Conservation (phyloP, 352 stramenopile genomes). For the Phytophthora lateralis region DNA sequence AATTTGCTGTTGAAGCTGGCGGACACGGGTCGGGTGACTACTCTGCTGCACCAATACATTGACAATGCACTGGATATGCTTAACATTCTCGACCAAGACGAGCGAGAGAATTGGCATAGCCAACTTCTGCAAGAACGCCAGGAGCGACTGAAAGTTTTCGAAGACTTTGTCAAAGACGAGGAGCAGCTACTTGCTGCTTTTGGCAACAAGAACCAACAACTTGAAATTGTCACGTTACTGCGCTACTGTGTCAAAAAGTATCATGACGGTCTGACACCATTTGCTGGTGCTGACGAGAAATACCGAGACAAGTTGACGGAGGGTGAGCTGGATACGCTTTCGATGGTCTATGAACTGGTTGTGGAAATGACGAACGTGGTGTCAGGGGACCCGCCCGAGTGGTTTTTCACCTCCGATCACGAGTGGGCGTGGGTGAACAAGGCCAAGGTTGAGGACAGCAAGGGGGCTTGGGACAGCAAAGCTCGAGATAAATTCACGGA, state of each 20-base stretch:
- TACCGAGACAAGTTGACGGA: slow-evolving; percentile 32
- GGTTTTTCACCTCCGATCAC: slow-evolving; percentile 39
- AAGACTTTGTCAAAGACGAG: slow-evolving; percentile 18
- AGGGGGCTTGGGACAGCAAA: slow-evolving; percentile 17
- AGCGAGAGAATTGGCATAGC: slow-evolving; percentile 16
- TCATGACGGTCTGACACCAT: slow-evolving; percentile 27
- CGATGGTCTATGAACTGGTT: slow-evolving; percentile 34
- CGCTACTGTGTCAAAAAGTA: slow-evolving; percentile 37
- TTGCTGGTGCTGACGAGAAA: slow-evolving; percentile 25
- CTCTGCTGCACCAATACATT: slow-evolving; percentile 34
- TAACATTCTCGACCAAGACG: slow-evolving; percentile 12
- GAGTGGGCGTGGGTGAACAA: slow-evolving; percentile 36
- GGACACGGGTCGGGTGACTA: slow-evolving; percentile 31
- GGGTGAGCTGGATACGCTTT: slow-evolving; percentile 29
- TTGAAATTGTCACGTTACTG: slow-evolving; percentile 39
- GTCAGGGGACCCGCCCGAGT: slow-evolving; percentile 28
- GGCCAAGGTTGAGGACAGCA: slow-evolving; percentile 28
- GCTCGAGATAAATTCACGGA: slow-evolving; percentile 14
- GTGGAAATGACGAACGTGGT: slow-evolving; percentile 25
- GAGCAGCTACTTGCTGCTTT: slow-evolving; percentile 19
- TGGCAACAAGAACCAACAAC: slow-evolving; percentile 30
- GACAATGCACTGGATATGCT: slow-evolving; percentile 27
- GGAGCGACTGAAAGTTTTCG: slow-evolving; percentile 28
- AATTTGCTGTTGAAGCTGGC: slow-evolving; percentile 38
- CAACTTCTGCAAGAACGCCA: slow-evolving; percentile 23